Evolutionary conservation across 1,284 basidiomycete species (phyloP).

Genomic region (Exsudoporus floridanus): DNA sequence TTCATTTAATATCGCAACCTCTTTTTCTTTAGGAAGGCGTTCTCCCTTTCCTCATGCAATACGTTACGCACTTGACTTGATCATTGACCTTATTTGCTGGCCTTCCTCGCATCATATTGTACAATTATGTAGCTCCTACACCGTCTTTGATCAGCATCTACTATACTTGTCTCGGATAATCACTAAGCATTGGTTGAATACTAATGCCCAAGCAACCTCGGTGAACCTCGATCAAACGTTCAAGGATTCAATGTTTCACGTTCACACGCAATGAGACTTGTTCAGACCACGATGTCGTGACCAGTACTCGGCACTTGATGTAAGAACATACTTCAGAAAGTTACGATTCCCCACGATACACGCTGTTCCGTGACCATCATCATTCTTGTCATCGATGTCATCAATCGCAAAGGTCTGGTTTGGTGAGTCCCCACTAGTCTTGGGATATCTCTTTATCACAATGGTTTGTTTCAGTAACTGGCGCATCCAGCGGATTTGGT

Average conservation of each 20-base stretch:
- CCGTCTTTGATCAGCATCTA: background rate
- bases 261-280: background rate
- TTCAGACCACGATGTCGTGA: background rate
- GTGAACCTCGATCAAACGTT: too few relatives aligned
- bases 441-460: background rate
- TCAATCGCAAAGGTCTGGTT: slow-evolving; percentile 25
- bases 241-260: background rate
- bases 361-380: background rate
- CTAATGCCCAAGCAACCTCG: too few relatives aligned
- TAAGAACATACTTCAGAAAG: background rate
- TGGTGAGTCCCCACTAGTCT: slow-evolving; percentile 13
- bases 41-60: background rate
- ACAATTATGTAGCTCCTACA: background rate
- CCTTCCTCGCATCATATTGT: background rate
- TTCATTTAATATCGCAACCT: background rate
- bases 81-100: background rate
- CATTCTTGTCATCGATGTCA: slow-evolving; percentile 9
- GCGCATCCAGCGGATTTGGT: slow-evolving; percentile 30
- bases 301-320: background rate
- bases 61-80: background rate
- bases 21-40: background rate
- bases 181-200: background rate
- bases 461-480: slow-evolving; percentile 21
- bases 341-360: background rate
- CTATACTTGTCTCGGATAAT: background rate